Evolutionary conservation across 2,329 filamentous ascomycete species (phyloP), one percentile per base, ranked within the genome.

Genomic region (Cryphonectria japonica): DNA sequence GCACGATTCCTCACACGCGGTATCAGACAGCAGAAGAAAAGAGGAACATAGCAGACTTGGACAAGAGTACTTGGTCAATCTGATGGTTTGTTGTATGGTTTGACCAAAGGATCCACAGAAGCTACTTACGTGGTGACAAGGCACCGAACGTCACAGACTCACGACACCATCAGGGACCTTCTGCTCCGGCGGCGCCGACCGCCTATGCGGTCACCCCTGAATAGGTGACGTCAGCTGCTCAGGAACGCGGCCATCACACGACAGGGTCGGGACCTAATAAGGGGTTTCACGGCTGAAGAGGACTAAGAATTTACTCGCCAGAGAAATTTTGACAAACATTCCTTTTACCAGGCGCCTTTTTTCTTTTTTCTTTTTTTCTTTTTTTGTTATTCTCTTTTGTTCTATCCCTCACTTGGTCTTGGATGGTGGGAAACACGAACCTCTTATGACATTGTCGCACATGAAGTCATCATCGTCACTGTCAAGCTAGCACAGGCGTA

Each of bases 241-340:
- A 68, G 67, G 67, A 68, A 68, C 67, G 16, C 54, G 22, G 22
- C 39, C 39, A 52, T 67, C 52, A 41, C 65, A 59, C 65, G 32
- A 41, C 50, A 43, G n/a, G 13, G 29, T 43, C 39, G 39, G 46
- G 22, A 16, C 8, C 46, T 3, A 26, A 52, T n/a, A 39, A 19
- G 9, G 32, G 19, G n/a, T 29, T 39, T 59, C 6, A 19, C 7
- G 14, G 34, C 22, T 39, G 7, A 22, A 32, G 19, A 32, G 26
- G n/a, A 29, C 26, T 29, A 14, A 13, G 26, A 29, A 14, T 2
- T 5, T 59, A 32, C 29, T 32, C 2, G 14, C 29, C 29, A 34
- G 34, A 32, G 26, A 1, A 4, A 32, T 59, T 32, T 13, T 59
- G 54, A 32, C 54, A n/a, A 50, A 50, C 3, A 6, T 54, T 54